Base-by-base conservation (phyloP, 208 protist species). In the Leptomonas seymouri region DNA sequence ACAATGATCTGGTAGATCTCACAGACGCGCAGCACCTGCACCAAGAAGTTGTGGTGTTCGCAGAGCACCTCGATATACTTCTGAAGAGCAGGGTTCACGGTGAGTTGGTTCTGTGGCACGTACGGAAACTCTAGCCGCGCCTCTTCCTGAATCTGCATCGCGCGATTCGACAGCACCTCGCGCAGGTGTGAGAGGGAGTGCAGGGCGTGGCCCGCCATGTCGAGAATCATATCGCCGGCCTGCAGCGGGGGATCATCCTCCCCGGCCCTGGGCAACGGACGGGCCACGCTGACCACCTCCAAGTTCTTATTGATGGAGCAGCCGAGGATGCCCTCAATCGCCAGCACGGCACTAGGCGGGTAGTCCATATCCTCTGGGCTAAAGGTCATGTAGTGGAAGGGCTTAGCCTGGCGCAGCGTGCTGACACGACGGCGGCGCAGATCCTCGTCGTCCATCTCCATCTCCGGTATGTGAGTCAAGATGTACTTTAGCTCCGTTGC, bases 351-450 rank as follows among this genome's bases (percentile, higher is more conserved):
- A 46, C 82, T 95, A 4, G 87, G 85, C 6, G 76, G 67, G 81
- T 89, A 90, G 66, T 95, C 86, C 90, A 95, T 95, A 78, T 95
- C 90, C 48, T 91, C 87, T 7, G 85, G 83, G 8, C 64, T 55
- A 75, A 95, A 95, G 64, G 90, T 93, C 84, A 95, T 91, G 80
- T 95, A 95, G 78, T 95, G 90, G 67, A 95, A 95, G 4, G 76
- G 63, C 73, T 95, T 95, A 21, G 85, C 81, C 51, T 77, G 63
- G 1, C 89, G 86, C 62, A 67, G 75, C 18, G 76, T 81, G 61
- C 72, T 77, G 21, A 80, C 45, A 45, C 78, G 71, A 51, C 85
- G 83, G 27, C 84, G 85, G 44, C 86, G 88, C 45, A 64, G 48
- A 20, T 80, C 71, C 23, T 76, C 65, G 7, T 76, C 74, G 25